phyloP scores from a whole-genome alignment of 805 yeast species.

The Tetrapisispora pingtungensis region DNA sequence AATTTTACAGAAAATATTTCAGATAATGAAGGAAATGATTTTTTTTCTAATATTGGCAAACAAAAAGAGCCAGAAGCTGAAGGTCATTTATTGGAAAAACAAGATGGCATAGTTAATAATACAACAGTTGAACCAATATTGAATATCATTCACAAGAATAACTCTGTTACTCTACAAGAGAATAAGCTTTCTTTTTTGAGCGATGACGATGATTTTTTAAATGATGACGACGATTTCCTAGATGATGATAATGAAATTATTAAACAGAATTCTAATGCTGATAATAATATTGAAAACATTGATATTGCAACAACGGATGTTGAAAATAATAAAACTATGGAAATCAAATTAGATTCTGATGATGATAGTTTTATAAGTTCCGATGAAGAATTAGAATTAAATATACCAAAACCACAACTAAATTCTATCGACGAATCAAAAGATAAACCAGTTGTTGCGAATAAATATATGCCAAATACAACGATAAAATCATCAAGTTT shows the following conservation, averaged over 20 bases:
- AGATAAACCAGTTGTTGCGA: background rate
- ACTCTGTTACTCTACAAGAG: background rate
- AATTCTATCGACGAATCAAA: background rate
- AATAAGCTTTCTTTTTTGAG: background rate
- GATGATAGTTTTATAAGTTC: constrained; percentile 23
- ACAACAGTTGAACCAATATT: too few relatives aligned
- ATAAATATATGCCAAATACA: background rate
- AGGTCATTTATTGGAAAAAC: background rate
- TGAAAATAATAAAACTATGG: background rate
- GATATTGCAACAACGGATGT: constrained; percentile 13
- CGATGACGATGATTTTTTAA: background rate
- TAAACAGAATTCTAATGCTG: background rate
- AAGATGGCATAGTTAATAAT: too few relatives aligned
- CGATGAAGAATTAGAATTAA: constrained; percentile 18
- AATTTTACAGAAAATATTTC: background rate
- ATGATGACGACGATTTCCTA: background rate
- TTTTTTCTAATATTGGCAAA: background rate
- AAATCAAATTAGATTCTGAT: constrained; percentile 5
- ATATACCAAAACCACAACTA: background rate
- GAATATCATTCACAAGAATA: too few relatives aligned
- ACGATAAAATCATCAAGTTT: background rate
- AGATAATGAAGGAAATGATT: background rate
- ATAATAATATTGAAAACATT: constrained; percentile 6
- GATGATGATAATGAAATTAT: background rate
- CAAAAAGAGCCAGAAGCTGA: background rate